A percentile compares a stretch with the other conserved stretches of the same genome.
Conservation (phyloP, 306 rosid species). For the Acacia confusa region DNA sequence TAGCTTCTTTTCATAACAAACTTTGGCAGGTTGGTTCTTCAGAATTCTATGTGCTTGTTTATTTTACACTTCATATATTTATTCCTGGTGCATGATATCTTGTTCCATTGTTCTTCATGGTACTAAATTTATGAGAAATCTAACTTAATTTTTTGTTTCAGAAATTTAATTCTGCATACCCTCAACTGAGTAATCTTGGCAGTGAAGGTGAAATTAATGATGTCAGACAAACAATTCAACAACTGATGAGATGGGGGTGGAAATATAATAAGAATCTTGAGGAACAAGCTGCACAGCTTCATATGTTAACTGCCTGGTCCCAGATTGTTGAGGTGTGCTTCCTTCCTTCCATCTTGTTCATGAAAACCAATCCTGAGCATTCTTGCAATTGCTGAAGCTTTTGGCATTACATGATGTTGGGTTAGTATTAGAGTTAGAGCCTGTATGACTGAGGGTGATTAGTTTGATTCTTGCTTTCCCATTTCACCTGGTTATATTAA, state of each 20-base stretch:
- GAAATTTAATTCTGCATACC: conserved; percentile 71
- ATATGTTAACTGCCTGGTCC: conserved; percentile 96
- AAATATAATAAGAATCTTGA: conserved; percentile 94
- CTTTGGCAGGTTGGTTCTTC: conserved; percentile 86
- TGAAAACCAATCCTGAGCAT: background rate
- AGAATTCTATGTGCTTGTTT: conserved; percentile 12
- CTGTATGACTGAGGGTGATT: background rate
- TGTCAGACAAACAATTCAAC: conserved; percentile 76
- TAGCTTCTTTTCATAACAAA: conserved; percentile 76
- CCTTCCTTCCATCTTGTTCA: conserved; percentile 17
- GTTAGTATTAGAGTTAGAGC: background rate
- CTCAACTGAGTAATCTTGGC: conserved; percentile 62
- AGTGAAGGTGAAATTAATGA: conserved; percentile 75
- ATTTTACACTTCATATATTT: conserved; percentile 2
- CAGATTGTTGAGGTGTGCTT: conserved; percentile 84
- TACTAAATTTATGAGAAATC: conserved; percentile 15
- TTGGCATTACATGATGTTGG: background rate
- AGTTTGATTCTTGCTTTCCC: background rate
- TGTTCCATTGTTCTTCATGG: background rate
- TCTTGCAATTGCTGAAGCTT: background rate
- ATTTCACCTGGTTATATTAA: background rate
- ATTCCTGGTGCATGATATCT: conserved; percentile 8
- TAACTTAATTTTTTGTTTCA: conserved; percentile 37
- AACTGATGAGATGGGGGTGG: conserved; percentile 98
- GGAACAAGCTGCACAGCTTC: conserved; percentile 99